Conservation (phyloP, 1,139 yeast genomes). For the Hyphopichia buzzinii region DNA sequence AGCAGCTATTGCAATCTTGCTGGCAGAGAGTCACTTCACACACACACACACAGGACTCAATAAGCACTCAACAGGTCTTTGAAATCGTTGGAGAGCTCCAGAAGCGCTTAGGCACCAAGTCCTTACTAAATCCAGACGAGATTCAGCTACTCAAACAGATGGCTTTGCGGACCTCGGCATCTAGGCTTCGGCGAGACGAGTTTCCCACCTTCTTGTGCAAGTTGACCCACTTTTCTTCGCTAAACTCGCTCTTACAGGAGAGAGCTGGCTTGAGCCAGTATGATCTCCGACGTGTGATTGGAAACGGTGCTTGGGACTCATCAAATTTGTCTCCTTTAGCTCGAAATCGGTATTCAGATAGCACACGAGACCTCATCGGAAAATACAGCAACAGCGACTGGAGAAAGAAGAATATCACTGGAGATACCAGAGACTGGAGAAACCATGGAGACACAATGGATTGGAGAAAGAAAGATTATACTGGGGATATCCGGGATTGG, state of each 20-base stretch:
- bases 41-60: constrained; percentile 14
- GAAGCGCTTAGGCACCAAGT: constrained; percentile 16
- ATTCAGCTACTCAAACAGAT: constrained; percentile 22
- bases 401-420: background rate
- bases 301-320: background rate
- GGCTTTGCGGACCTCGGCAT: constrained; percentile 24
- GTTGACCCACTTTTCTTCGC: constrained; percentile 21
- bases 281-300: constrained; percentile 8
- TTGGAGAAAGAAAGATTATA: background rate
- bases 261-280: constrained; percentile 19
- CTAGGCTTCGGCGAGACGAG: constrained; percentile 27
- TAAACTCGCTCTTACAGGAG: constrained; percentile 24
- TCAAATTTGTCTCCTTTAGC: background rate
- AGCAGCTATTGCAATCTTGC: constrained; percentile 17
- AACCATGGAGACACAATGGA: too few relatives aligned
- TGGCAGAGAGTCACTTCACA: constrained; percentile 22
- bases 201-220: constrained; percentile 27
- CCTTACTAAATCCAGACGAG: constrained; percentile 27
- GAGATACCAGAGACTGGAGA: background rate
- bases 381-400: background rate
- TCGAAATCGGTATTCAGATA: background rate
- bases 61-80: constrained; percentile 27
- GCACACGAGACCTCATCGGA: background rate
- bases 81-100: constrained; percentile 29
- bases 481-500: background rate